These are phyloP conservation scores for Chrysopogon serrulatus DNA, from an alignment of 176 grass and related monocot genomes.

Conservation along the genomic window DNA sequence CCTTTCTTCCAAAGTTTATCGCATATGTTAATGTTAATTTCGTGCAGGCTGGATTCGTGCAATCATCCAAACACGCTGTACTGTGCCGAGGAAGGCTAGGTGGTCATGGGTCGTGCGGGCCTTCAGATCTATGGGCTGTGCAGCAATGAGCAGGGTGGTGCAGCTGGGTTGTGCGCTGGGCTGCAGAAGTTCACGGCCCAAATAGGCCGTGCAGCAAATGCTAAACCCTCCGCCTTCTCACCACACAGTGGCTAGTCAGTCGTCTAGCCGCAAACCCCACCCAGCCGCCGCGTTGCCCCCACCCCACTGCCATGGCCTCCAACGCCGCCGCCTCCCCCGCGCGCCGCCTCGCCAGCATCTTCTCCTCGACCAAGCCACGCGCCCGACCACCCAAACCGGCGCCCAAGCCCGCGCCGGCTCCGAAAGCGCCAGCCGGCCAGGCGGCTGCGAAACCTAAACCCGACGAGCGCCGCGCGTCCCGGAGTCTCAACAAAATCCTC, in stretches of 20 bases:
- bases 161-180: background rate
- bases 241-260: background rate
- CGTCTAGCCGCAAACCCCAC: background rate
- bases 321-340: background rate
- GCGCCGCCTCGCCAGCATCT: slow-evolving; percentile 17
- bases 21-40: too few species aligned
- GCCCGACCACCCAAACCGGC: background rate
- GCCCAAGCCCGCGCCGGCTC: background rate
- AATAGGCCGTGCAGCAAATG: background rate
- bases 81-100: too few species aligned
- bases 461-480: background rate
- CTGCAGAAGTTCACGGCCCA: background rate
- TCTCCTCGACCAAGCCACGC: background rate
- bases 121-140: too few species aligned
- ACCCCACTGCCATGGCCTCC: slow-evolving; percentile 3
- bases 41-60: too few species aligned
- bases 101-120: too few species aligned
- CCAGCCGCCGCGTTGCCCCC: background rate
- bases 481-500: background rate
- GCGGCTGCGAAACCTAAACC: background rate
- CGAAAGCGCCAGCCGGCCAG: background rate
- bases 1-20: too few species aligned
- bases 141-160: too few species aligned
- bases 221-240: background rate
- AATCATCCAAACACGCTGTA: too few species aligned